phyloP scores from a whole-genome alignment of 139 green algal species.

The Closterium sp. region DNA sequence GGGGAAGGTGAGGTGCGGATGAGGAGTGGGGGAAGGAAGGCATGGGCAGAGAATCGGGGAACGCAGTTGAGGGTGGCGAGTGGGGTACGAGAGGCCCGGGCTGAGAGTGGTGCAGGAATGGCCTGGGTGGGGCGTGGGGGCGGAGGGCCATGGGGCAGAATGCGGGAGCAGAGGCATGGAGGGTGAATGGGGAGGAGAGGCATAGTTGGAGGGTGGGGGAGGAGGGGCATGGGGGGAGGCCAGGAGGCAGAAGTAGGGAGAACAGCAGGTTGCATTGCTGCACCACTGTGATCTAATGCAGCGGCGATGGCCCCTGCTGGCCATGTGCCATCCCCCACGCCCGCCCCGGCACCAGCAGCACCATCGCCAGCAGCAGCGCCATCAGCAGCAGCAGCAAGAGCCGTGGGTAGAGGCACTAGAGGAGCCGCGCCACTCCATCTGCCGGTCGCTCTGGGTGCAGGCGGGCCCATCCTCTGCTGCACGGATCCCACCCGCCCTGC shows the following conservation, averaged over 20 bases:
- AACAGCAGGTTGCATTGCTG: background rate
- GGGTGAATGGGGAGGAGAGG: no score
- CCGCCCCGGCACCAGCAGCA: background rate
- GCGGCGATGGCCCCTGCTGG: no score
- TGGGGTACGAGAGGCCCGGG: background rate
- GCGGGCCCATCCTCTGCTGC: background rate
- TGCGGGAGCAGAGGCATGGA: background rate
- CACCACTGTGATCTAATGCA: no score
- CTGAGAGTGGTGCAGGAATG: background rate
- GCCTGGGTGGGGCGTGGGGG: no score
- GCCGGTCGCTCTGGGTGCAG: background rate
- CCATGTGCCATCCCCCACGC: background rate
- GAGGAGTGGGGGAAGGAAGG: background rate
- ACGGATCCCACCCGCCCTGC: background rate
- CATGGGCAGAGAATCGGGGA: background rate
- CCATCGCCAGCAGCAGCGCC: background rate
- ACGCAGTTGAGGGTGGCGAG: background rate
- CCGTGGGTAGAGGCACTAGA: background rate
- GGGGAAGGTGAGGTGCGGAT: background rate
- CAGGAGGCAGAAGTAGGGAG: no score
- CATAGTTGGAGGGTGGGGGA: no score
- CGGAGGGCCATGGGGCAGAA: no score
- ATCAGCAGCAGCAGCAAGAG: background rate
- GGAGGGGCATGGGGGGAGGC: no score
- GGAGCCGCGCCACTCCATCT: background rate